A percentile compares a stretch with the other conserved stretches of the same genome.
Evolutionary conservation across 805 yeast genomes (phyloP).

Genomic region (Debaryomyces tyrocola): DNA sequence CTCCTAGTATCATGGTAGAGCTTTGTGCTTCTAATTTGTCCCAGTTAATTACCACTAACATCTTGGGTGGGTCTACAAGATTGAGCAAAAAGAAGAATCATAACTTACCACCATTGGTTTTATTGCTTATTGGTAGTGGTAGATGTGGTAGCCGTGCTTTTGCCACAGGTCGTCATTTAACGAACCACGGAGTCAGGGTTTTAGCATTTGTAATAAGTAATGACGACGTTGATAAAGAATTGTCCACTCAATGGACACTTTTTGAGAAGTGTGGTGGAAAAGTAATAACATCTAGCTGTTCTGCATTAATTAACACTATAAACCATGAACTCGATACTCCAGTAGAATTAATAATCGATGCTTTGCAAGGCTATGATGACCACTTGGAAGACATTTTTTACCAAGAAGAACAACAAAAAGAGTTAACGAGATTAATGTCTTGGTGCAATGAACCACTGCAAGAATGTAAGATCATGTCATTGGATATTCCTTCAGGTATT

Average conservation of each 20-base stretch:
- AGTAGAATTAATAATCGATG: slow-evolving; percentile 77
- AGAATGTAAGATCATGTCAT: slow-evolving; percentile 52
- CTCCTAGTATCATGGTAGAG: slow-evolving; percentile 54
- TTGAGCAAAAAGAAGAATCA: slow-evolving; percentile 61
- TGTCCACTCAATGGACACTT: slow-evolving; percentile 51
- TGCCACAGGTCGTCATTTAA: slow-evolving; percentile 75
- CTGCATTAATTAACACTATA: slow-evolving; percentile 34
- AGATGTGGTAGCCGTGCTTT: slow-evolving; percentile 73
- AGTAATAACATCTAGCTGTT: slow-evolving; percentile 34
- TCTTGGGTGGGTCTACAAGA: slow-evolving; percentile 69
- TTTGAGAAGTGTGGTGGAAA: slow-evolving; percentile 72
- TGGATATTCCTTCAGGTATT: slow-evolving; percentile 81
- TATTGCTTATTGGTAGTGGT: slow-evolving; percentile 71
- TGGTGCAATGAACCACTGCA: slow-evolving; percentile 63
- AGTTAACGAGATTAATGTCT: slow-evolving; percentile 46
- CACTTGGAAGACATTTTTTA: slow-evolving; percentile 58
- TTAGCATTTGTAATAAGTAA: slow-evolving; percentile 47
- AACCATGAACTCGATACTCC: slow-evolving; percentile 62
- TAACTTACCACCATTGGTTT: slow-evolving; percentile 76
- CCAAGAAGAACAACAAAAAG: slow-evolving; percentile 35
- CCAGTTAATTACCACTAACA: slow-evolving; percentile 50
- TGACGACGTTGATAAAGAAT: slow-evolving; percentile 42
- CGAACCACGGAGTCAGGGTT: slow-evolving; percentile 72
- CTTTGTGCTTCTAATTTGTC: slow-evolving; percentile 69
- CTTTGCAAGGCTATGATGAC: slow-evolving; percentile 79